Base-by-base conservation (phyloP, 176 grass and related monocot genomes). In the Aegilops speltoides region DNA sequence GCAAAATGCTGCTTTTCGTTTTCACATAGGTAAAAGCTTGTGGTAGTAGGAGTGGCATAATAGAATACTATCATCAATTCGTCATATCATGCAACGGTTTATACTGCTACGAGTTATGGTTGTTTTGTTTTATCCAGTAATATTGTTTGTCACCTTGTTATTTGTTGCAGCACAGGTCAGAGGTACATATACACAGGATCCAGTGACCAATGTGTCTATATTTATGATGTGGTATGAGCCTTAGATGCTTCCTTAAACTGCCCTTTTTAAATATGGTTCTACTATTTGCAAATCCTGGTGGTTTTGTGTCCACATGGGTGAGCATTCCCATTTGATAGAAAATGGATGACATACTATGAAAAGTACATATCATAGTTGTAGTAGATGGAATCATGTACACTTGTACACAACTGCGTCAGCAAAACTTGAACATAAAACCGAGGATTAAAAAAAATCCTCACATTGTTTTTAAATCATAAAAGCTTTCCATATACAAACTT, bases 141-240 rank as follows among this genome's bases (percentile, higher is more conserved):
- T 57, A 57, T 57, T 57, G 54, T 57, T 57, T 57, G 8, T 57
- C 45, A 79, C 34, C 77, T 54, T 83, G 41, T 54, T 64, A 74
- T 79, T 78, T 76, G 32, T 83, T 82, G 10, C 88, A 98, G 96
- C 90, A 98, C 93, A 17, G 96, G 93, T 60, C 96, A 98, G 89
- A 95, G 80, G 86, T 98, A 98, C 84, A 96, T 98, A 79, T 98
- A 98, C 67, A 92, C 96, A 13, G 96, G 96, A 92, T 98, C 96
- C 5, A 92, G 87, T 63, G 93, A 98, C 38, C 82, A 91, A 5
- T 88, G 50, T 26, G 88, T 98, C 38, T 86, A 98, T 84, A 92
- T 98, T 71, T 98, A 98, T 69, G 91, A 98, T n/a, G 89, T 96
- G 78, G 96, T 98, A 89, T 83, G 91, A 19, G 75, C 10, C 50